phyloP scores from a whole-genome alignment of 2,329 filamentous ascomycete species.

The Aspergillus cejpii region DNA sequence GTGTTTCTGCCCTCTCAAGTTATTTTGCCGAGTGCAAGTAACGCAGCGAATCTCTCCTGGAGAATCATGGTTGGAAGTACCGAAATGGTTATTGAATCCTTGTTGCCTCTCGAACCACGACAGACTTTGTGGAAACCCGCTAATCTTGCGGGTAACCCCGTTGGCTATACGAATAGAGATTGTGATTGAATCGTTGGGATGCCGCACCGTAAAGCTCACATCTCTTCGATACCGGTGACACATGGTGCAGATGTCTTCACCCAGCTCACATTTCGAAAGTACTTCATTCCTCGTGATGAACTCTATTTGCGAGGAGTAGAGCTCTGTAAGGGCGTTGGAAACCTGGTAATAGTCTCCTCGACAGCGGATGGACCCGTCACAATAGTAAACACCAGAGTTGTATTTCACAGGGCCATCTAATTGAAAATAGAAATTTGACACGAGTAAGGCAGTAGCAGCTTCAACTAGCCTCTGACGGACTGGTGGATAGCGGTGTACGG shows the following conservation, averaged over 20 bases:
- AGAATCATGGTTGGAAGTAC: constrained; percentile 6
- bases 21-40: background rate
- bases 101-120: constrained; percentile 10
- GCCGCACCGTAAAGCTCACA: constrained; percentile 7
- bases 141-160: constrained; percentile 8
- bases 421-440: constrained; percentile 8
- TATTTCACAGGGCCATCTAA: constrained; percentile 5
- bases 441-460: constrained; percentile 5
- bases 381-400: constrained; percentile 6
- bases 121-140: constrained; percentile 11
- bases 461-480: constrained; percentile 2
- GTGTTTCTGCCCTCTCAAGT: too few relatives aligned
- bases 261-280: constrained; percentile 4
- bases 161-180: constrained; percentile 4
- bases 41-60: constrained; percentile 8
- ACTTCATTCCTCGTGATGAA: constrained; percentile 6
- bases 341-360: constrained; percentile 5
- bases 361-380: constrained; percentile 9
- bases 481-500: background rate
- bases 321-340: constrained; percentile 2
- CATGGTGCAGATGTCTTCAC: constrained; percentile 6
- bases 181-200: constrained; percentile 5
- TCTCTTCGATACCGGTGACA: constrained; percentile 5
- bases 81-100: constrained; percentile 6
- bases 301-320: constrained; percentile 4